phyloP scores from a whole-genome alignment of 2,329 filamentous ascomycete species.

The Calonectria multiphialidica region DNA sequence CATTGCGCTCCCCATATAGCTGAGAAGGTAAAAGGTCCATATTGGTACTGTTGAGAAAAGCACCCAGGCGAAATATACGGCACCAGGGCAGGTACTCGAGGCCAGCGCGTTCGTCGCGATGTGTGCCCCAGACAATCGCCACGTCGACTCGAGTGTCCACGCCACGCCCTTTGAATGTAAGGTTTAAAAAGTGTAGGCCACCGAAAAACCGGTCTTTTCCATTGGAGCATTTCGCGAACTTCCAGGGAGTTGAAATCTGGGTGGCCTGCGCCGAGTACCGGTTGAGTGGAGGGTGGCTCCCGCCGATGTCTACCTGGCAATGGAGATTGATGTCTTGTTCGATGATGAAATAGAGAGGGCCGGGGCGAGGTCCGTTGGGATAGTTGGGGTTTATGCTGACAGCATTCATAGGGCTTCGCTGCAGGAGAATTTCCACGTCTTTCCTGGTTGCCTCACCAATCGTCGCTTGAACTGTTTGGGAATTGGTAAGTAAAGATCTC shows the following conservation, averaged over 20 bases:
- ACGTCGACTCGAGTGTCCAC: neutral
- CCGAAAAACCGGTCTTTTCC: slow-evolving; percentile 28
- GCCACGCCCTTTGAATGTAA: neutral
- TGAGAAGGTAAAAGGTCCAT: slow-evolving; percentile 1
- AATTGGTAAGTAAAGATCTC: neutral
- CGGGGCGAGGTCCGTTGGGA: slow-evolving; percentile 16
- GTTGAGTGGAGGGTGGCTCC: slow-evolving; percentile 31
- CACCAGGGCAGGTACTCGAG: slow-evolving; percentile 31
- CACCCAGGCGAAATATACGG: slow-evolving; percentile 29
- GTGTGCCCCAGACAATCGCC: slow-evolving; percentile 37
- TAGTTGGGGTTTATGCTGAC: slow-evolving; percentile 6
- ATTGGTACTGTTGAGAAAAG: slow-evolving; percentile 20
- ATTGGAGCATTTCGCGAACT: slow-evolving; percentile 26
- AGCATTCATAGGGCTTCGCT: slow-evolving; percentile 31
- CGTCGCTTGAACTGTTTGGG: neutral
- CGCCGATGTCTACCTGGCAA: slow-evolving; percentile 4
- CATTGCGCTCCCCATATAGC: slow-evolving; percentile 15
- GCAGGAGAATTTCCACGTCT: slow-evolving; percentile 31
- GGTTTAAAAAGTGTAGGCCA: slow-evolving; percentile 35
- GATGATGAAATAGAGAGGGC: slow-evolving; percentile 36
- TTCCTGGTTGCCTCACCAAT: slow-evolving; percentile 21
- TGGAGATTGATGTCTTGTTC: neutral
- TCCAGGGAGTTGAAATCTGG: slow-evolving; percentile 35
- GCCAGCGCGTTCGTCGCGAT: neutral
- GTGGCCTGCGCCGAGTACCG: slow-evolving; percentile 26